A percentile compares a stretch with the other conserved stretches of the same genome.
Evolutionary conservation across 148 eudicot genomes (phyloP).

Genomic region (Chenopodium quinoa): DNA sequence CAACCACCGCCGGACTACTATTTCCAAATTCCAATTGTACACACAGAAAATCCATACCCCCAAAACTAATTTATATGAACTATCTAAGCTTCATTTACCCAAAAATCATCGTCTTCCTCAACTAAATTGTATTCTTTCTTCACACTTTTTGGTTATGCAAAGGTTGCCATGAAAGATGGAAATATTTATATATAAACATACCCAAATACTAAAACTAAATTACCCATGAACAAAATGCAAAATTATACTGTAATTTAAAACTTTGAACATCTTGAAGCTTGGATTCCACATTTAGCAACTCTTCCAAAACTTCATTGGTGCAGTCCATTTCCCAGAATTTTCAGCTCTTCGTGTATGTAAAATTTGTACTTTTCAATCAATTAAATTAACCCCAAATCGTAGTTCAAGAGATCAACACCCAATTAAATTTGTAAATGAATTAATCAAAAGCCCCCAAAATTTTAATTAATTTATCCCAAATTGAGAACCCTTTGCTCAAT

Average conservation of each 20-base stretch:
- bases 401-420: neutral
- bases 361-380: neutral
- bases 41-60: neutral
- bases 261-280: slow-evolving; percentile 82
- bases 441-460: too few species aligned
- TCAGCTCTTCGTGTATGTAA: neutral
- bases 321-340: slow-evolving; percentile 30
- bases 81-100: neutral
- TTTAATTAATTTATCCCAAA: too few species aligned
- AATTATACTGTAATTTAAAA: slow-evolving; percentile 5
- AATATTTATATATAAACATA: neutral
- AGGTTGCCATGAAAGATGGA: neutral
- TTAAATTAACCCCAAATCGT: neutral
- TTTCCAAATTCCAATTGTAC: neutral
- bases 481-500: too few species aligned
- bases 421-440: neutral
- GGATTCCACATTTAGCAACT: slow-evolving; percentile 57
- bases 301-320: slow-evolving; percentile 48
- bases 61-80: neutral
- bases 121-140: neutral
- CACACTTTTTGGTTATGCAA: neutral
- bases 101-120: neutral
- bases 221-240: neutral
- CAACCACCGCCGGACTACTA: too few species aligned
- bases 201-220: neutral